These are phyloP conservation scores for Scedosporium aurantiacum DNA, from an alignment of 2,329 filamentous ascomycete genomes.

Conservation along the genomic window DNA sequence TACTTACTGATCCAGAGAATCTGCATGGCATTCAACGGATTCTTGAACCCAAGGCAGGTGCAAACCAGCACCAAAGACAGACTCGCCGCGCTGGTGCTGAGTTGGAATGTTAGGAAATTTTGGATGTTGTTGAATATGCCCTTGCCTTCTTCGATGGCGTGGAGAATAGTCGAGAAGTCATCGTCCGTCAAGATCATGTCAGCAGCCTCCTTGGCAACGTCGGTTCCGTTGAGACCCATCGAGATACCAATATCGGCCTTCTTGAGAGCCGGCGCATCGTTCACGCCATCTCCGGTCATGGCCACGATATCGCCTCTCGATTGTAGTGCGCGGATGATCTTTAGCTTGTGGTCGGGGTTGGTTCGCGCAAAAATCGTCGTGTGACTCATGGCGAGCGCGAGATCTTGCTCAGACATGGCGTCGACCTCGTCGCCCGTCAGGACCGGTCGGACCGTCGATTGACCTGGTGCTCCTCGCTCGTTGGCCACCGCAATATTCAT, in stretches of 20 bases:
- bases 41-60: slow-evolving; percentile 86
- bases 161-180: slow-evolving; percentile 83
- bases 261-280: slow-evolving; percentile 92
- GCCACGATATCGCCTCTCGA: slow-evolving; percentile 91
- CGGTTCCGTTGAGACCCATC: slow-evolving; percentile 90
- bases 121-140: slow-evolving; percentile 99
- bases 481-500: slow-evolving; percentile 62
- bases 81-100: slow-evolving; percentile 92
- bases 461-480: slow-evolving; percentile 33
- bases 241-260: slow-evolving; percentile 96
- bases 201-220: slow-evolving; percentile 93
- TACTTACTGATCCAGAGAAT: slow-evolving; percentile 97
- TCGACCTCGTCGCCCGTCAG: slow-evolving; percentile 89
- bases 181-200: slow-evolving; percentile 89
- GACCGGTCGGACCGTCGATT: slow-evolving; percentile 57
- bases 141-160: slow-evolving; percentile 96
- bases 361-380: slow-evolving; percentile 95
- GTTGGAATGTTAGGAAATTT: slow-evolving; percentile 96
- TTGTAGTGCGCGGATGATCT: slow-evolving; percentile 87
- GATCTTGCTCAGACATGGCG: slow-evolving; percentile 72
- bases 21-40: slow-evolving; percentile 97
- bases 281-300: slow-evolving; percentile 98
- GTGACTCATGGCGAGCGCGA: slow-evolving; percentile 72
- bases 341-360: slow-evolving; percentile 95
- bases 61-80: slow-evolving; percentile 84